Percentiles rank a stretch among this genome's conserved stretches.
phyloP scores from a whole-genome alignment of 1,284 basidiomycete species.

The Trametes pubescens region DNA sequence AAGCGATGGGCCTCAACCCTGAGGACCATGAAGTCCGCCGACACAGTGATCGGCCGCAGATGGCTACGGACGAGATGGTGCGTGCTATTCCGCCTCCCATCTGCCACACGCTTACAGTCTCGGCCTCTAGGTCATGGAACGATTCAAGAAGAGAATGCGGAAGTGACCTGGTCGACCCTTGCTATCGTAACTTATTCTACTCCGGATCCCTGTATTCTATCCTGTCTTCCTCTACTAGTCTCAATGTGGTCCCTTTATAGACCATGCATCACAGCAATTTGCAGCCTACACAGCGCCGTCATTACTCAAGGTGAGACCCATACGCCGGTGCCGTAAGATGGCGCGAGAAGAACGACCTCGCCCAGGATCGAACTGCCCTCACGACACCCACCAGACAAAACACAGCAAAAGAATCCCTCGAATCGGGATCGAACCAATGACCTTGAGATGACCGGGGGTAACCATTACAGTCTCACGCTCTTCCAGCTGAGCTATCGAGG shows the following conservation, averaged over 20 bases:
- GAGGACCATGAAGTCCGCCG: conserved; percentile 57
- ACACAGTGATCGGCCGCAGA: conserved; percentile 68
- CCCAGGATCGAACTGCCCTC: no score
- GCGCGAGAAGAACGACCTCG: no score
- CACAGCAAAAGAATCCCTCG: conserved; percentile 1
- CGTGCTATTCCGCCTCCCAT: conserved; percentile 39
- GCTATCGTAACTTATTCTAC: conserved; percentile 13
- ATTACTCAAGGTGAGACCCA: no score
- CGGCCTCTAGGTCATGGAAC: conserved; percentile 75
- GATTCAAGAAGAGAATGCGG: conserved; percentile 88
- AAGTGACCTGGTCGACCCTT: conserved; percentile 49
- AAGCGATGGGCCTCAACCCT: conserved; percentile 79
- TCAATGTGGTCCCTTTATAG: no score
- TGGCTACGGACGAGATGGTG: conserved; percentile 92
- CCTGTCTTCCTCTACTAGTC: background rate
- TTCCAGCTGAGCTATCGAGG: conserved; percentile 33
- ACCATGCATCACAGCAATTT: no score
- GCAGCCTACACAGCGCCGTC: no score
- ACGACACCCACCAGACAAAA: no score
- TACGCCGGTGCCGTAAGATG: no score
- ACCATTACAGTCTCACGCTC: conserved; percentile 31
- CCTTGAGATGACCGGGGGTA: background rate
- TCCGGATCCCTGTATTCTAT: conserved; percentile 1
- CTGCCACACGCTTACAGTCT: background rate
- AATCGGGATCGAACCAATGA: background rate